These are phyloP conservation scores for Podosphaera aphanis DNA, from an alignment of 2,329 filamentous ascomycete species.

Conservation along the genomic window DNA sequence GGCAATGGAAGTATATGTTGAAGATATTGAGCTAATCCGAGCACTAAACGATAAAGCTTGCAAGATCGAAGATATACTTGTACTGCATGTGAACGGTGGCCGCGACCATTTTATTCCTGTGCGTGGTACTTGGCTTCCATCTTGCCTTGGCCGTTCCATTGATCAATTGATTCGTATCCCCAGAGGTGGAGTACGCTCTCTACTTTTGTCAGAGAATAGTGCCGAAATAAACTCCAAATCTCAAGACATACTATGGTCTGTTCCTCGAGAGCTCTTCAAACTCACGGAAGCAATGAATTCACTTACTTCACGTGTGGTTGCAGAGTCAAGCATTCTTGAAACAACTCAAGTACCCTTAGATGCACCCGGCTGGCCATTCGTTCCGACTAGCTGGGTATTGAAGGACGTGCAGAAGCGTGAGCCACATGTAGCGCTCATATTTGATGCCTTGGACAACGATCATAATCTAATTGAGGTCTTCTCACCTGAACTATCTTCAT, in stretches of 20 bases:
- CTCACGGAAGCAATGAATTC: constrained; percentile 57
- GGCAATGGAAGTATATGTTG: constrained; percentile 42
- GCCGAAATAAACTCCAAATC: constrained; percentile 19
- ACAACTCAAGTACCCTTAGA: constrained; percentile 27
- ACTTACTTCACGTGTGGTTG: constrained; percentile 30
- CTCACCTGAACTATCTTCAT: constrained; percentile 33
- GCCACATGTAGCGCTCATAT: constrained; percentile 16
- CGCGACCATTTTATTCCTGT: constrained; percentile 81
- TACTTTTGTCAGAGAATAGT: constrained; percentile 13
- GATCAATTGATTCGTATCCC: constrained; percentile 72
- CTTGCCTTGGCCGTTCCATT: constrained; percentile 65
- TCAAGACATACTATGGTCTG: constrained; percentile 46
- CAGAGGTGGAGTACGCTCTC: constrained; percentile 50
- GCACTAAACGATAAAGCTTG: constrained; percentile 45
- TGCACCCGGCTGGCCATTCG: constrained; percentile 35
- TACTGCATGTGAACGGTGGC: constrained; percentile 62
- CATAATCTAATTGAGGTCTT: constrained; percentile 36
- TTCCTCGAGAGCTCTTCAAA: constrained; percentile 70
- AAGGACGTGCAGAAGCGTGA: constrained; percentile 18
- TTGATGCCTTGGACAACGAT: constrained; percentile 55
- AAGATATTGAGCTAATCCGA: constrained; percentile 37
- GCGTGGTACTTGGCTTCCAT: constrained; percentile 54
- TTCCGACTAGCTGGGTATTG: constrained; percentile 11
- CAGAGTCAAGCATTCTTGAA: constrained; percentile 38
- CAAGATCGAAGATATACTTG: constrained; percentile 62